Base-by-base conservation (phyloP, 1,284 basidiomycete species). In the Naganishia sp. region DNA sequence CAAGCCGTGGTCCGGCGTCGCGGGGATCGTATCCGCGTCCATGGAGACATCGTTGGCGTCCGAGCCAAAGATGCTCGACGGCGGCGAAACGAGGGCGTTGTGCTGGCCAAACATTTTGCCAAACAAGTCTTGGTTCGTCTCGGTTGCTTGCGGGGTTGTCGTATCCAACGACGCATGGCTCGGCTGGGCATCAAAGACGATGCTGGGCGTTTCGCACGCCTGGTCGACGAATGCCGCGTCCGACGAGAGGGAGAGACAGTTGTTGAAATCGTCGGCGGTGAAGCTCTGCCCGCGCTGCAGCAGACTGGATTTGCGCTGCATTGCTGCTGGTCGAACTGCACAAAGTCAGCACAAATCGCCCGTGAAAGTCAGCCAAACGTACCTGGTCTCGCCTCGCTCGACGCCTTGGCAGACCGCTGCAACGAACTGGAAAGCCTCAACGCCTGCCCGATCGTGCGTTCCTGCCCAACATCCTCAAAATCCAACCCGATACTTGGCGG, bases 271-370 rank as follows among this genome's bases (percentile, higher is more conserved):
- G 18, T 71, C 70, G 2, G 79, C 79, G 6, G 79, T 80, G 63
- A 79, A 80, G 68, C 75, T 78, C 10, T 74, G 69, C 5, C 78
- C 78, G 46, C 78, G 70, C 49, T 77, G 77, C 1, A 80, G 70
- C 1, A 79, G 72, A 53, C 72, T 76, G 4, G 71, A 21, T 46
- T 48, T 39, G 49, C 42, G 57, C 23, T 54, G 42, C 46, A 63
- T 33, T 11, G 42, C 33, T 28, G 44, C 25, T 10, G 55, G 59
- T 13, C 23, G 54, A 21, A 44, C 36, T 56, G 23, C 44, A 3
- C 13, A 6, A 7, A 6, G 11, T 33, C 42, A 66, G 43, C 33
- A 33, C 55, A 11, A 39, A 43, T 28, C n/a, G n/a, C n/a, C n/a
- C n/a, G n/a, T n/a, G n/a, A n/a, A n/a, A n/a, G n/a, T 46, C 13